phyloP scores from a whole-genome alignment of 106 monocot species.

The Ottelia alismoides region DNA sequence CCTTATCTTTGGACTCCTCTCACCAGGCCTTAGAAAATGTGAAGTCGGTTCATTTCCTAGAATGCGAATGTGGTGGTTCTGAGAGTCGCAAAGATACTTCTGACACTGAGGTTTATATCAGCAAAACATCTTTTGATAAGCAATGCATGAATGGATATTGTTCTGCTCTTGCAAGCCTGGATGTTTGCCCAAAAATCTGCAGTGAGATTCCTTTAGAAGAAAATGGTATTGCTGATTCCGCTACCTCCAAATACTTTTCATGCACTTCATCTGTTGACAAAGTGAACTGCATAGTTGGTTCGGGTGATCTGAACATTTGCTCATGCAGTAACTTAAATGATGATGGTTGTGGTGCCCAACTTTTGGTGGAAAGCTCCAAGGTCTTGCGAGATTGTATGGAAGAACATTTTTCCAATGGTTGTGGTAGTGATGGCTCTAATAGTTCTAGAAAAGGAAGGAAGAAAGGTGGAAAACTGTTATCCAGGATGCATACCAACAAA shows the following conservation, averaged over 20 bases:
- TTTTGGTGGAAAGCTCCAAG: constrained; percentile 3
- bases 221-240: constrained; percentile 11
- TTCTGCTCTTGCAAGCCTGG: background rate
- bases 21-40: constrained; percentile 7
- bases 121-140: background rate
- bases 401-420: background rate
- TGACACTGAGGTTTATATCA: constrained; percentile 1
- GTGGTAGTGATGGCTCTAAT: constrained; percentile 9
- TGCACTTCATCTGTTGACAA: constrained; percentile 1
- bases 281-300: background rate
- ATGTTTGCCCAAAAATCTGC: background rate
- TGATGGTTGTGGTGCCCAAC: constrained; percentile 7
- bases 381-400: constrained; percentile 6
- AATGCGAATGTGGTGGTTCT: background rate
- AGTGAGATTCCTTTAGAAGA: constrained; percentile 5
- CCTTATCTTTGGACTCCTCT: no score
- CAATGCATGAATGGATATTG: background rate
- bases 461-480: constrained; percentile 1
- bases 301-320: constrained; percentile 7
- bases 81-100: constrained; percentile 6
- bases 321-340: constrained; percentile 11
- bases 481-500: constrained; percentile 6
- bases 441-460: background rate
- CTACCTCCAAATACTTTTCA: constrained; percentile 7
- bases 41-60: background rate